Conservation (phyloP, 495 filamentous ascomycete genomes). For the Penicillium silybi region DNA sequence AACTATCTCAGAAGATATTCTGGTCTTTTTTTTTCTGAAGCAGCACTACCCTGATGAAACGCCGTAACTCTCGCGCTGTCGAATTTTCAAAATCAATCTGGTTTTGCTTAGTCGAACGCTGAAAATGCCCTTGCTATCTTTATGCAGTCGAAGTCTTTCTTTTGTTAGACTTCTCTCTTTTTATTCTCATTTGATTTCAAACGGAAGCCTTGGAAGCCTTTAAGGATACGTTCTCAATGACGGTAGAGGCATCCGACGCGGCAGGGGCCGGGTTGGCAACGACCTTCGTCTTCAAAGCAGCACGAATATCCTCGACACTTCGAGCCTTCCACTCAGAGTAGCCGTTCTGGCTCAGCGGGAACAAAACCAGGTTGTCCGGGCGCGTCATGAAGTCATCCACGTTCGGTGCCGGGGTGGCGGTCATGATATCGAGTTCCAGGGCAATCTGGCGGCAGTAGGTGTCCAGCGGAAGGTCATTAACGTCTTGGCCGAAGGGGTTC, state of each 20-base stretch:
- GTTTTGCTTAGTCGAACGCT: constrained; percentile 14
- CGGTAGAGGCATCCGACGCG: constrained; percentile 25
- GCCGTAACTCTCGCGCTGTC: constrained; percentile 31
- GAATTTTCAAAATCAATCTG: constrained; percentile 17
- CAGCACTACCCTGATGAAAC: constrained; percentile 16
- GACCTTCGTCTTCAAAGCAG: constrained; percentile 47
- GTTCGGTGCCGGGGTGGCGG: constrained; percentile 51
- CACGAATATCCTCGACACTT: constrained; percentile 56
- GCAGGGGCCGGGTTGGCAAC: constrained; percentile 21
- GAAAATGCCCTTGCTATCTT: constrained; percentile 6
- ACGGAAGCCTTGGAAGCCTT: constrained; percentile 25
- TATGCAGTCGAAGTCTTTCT: background rate
- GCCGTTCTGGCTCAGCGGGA: constrained; percentile 57
- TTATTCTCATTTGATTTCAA: background rate
- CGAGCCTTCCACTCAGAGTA: constrained; percentile 59
- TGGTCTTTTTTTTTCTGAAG: constrained; percentile 6
- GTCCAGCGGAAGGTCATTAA: constrained; percentile 82
- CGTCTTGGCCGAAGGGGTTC: constrained; percentile 83
- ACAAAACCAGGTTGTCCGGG: constrained; percentile 61
- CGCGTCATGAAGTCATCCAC: constrained; percentile 55
- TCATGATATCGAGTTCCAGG: constrained; percentile 70
- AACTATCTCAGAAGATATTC: constrained; percentile 1
- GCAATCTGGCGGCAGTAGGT: constrained; percentile 69
- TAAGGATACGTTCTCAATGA: constrained; percentile 9
- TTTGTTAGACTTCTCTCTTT: background rate